Evolutionary conservation across 2,329 filamentous ascomycete species (phyloP), one percentile per base, ranked within the genome.

Genomic region (Truncatella angustata): DNA sequence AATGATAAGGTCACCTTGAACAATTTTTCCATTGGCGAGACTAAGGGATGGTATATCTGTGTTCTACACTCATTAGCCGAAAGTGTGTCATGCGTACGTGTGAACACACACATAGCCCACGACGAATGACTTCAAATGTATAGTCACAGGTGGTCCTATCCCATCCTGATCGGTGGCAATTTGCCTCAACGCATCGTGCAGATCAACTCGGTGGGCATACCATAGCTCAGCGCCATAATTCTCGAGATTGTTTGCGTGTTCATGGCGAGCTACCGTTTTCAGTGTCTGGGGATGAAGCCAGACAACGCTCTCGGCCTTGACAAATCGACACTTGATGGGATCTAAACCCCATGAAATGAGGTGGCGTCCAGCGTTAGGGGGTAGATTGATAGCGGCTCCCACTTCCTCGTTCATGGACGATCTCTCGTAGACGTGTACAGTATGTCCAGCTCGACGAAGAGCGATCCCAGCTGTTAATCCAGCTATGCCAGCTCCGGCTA

Each of bases 11-110:
- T 77, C 73, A 18, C 59, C 64, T 5, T 48, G 42, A 10, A 69
- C 53, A 14, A 58, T 53, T 3, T 59, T 48, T 4, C 69, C 70
- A n/a, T 59, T 56, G 5, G 52, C 53, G 4, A 73, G 58, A 1
- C 56, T 60, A 14, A 81, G 85, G 55, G 87, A 88, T 1, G 91
- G 91, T 1, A 90, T 90, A 70, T 94, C 88, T 56, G 95, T 90
- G 56, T 86, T 84, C 6, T 69, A 35, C 5, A 36, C 4, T 32
- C 28, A 2, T 2, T 14, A 32, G 28, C 14, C 28, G n/a, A 32
- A 32, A 32, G 28, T 32, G 7, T 32, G 14, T 32, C 7, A 14
- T 14, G 7, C 14, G 14, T 32, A 32, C 14, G 14, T 32, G 7
- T 14, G 2, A 32, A 32, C 28, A 57, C 65, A 51, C 49, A 69